These are phyloP conservation scores for Musa itinerans DNA, from an alignment of 176 grass and related monocot species.

Conservation along the genomic window DNA sequence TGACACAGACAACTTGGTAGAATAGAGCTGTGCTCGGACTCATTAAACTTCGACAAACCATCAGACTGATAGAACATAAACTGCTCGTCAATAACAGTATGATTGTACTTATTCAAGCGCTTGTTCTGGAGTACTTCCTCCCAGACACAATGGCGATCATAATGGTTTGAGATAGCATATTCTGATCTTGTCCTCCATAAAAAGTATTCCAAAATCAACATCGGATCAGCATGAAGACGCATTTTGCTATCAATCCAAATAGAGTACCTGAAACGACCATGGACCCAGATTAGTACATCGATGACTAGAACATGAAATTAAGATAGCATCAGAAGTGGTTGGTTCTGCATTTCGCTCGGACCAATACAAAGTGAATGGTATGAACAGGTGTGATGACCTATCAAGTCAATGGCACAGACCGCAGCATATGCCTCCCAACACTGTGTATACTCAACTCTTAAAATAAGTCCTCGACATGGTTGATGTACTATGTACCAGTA, in stretches of 20 bases:
- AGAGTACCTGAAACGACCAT: conserved; percentile 50
- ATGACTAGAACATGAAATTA: not conserved
- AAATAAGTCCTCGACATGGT: no score
- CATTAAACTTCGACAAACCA: conserved; percentile 68
- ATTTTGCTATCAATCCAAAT: conserved; percentile 97
- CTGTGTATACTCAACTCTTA: no score
- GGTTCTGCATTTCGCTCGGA: no score
- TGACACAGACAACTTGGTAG: conserved; percentile 76
- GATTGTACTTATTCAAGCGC: conserved; percentile 78
- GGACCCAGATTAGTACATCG: not conserved
- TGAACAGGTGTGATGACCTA: no score
- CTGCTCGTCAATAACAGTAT: conserved; percentile 75
- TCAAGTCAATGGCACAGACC: no score
- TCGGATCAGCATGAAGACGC: conserved; percentile 68
- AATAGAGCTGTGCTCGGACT: conserved; percentile 35
- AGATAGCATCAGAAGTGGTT: no score
- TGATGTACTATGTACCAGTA: no score
- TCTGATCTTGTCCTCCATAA: conserved; percentile 82
- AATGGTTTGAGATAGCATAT: conserved; percentile 83
- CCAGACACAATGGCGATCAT: conserved; percentile 87
- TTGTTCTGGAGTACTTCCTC: conserved; percentile 93
- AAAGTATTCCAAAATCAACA: conserved; percentile 83
- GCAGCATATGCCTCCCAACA: no score
- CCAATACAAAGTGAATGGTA: no score
- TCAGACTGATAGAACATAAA: conserved; percentile 84